Evolutionary conservation across 495 filamentous ascomycete genomes (phyloP), one percentile per base, ranked within the genome.

Genomic region (Xylaria palmicola): DNA sequence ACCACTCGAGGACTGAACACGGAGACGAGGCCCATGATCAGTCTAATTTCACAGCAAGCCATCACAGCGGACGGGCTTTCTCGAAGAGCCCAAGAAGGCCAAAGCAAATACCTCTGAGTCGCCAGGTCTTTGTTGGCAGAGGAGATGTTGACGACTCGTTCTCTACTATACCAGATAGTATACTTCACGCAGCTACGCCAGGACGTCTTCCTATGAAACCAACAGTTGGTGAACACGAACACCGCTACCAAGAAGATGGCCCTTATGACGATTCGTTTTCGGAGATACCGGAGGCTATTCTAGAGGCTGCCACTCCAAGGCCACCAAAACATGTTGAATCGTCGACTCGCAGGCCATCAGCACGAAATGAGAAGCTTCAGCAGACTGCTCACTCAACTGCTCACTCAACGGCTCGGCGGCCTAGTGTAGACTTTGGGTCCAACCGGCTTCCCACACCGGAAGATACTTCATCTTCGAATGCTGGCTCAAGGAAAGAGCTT

Each of bases 211-310:
- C 64, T 17, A 61, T 64, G 49, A 71, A 67, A 15, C 55, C 60
- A 22, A 65, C 60, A 40, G 57, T 58, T 30, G 51, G 39, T 5
- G 57, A 52, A 44, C 1, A 60, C 1, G 47, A 60, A 6, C 26
- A 56, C 3, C 65, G 56, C n/a, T 47, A 45, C 1, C 62, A 67
- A 6, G 64, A 75, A 15, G 40, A 62, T 22, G 69, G 62, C 57
- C 59, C 45, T n/a, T 81, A 82, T 43, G 76, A 81, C 1, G 80
- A 82, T 52, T 82, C 80, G 2, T 83, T 83, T 60, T 83, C 81
- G 1, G 74, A 78, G 34, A 78, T 84, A 27, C 77, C 81, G 30
- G 72, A 75, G 1, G 73, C 62, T 7, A 64, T 83, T 22, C 72
- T 83, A 13, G 74, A 70, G 5, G 79, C 80, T 17, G 78, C 80